Percentiles rank a stretch among this genome's conserved stretches.
Evolutionary conservation across 2,329 filamentous ascomycete genomes (phyloP).

Genomic region (Penicillium sp.): DNA sequence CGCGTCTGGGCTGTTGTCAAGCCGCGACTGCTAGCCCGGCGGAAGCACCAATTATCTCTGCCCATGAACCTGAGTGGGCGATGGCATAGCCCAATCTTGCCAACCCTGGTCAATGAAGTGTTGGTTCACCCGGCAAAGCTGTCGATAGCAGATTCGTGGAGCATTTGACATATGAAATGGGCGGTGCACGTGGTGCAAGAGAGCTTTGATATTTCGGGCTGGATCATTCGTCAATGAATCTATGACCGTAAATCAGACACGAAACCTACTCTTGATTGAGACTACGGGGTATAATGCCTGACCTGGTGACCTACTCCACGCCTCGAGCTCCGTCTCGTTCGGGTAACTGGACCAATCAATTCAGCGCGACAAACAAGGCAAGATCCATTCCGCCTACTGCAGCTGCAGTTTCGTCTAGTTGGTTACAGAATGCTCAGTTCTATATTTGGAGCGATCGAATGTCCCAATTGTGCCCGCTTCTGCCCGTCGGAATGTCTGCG

Average conservation of each 20-base stretch:
- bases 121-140: background rate
- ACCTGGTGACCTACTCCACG: background rate
- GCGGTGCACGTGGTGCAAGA: background rate
- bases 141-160: background rate
- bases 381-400: background rate
- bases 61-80: background rate
- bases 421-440: background rate
- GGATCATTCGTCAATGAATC: no score
- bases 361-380: background rate
- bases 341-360: background rate
- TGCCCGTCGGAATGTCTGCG: background rate
- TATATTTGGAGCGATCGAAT: background rate
- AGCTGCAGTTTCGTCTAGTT: background rate
- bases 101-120: background rate
- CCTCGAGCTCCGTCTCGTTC: background rate
- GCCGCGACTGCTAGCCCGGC: background rate
- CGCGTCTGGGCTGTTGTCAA: background rate
- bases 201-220: background rate
- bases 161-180: background rate
- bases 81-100: background rate
- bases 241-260: background rate
- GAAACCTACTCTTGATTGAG: background rate
- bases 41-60: background rate
- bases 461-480: background rate
- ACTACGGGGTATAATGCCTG: background rate